phyloP scores from a whole-genome alignment of 2,329 filamentous ascomycete species.

The Colletotrichum zoysiae region DNA sequence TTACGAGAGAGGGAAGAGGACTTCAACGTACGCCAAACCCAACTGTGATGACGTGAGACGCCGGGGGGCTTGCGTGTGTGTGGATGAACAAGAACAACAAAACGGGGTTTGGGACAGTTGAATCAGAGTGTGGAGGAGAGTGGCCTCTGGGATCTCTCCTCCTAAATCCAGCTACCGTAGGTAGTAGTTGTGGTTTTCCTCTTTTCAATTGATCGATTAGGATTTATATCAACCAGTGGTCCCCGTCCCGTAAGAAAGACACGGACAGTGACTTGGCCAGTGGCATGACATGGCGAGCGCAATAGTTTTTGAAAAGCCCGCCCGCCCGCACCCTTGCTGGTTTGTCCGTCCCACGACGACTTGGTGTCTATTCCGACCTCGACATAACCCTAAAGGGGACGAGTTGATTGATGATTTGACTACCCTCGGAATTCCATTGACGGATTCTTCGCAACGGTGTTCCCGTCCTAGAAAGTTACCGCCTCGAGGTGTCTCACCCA shows the following conservation, averaged over 20 bases:
- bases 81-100: conserved; percentile 25
- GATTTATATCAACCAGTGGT: conserved; percentile 8
- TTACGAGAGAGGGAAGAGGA: conserved; percentile 27
- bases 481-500: conserved; percentile 33
- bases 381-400: too few relatives aligned
- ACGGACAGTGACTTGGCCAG: not conserved
- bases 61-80: conserved; percentile 28
- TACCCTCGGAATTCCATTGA: not conserved
- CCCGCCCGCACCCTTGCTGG: not conserved
- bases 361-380: not conserved
- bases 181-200: conserved; percentile 30
- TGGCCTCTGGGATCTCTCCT: conserved; percentile 6
- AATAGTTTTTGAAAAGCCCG: not conserved
- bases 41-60: conserved; percentile 36
- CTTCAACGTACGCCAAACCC: conserved; percentile 10
- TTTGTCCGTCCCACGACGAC: not conserved
- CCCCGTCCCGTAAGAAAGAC: conserved; percentile 3
- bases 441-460: conserved; percentile 10
- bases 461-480: conserved; percentile 18
- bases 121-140: conserved; percentile 25
- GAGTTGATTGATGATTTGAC: not conserved
- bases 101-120: conserved; percentile 26
- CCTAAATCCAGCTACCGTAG: conserved; percentile 16
- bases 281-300: conserved; percentile 10
- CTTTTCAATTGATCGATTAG: conserved; percentile 24